phyloP scores from a whole-genome alignment of 768 basidiomycete species.

The Suillus spraguei region DNA sequence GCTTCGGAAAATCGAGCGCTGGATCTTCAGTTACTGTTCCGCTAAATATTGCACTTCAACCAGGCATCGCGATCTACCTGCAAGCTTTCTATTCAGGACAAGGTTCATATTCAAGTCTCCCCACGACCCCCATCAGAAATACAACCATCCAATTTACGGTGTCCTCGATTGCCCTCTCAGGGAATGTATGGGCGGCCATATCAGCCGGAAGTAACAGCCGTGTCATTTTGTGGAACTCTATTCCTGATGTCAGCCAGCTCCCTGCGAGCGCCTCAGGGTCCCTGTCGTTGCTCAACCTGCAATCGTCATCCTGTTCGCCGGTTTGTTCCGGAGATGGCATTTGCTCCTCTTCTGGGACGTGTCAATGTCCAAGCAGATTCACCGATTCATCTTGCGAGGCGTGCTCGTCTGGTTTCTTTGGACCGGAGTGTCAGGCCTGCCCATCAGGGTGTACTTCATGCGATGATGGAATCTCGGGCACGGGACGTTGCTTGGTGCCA shows the following conservation, averaged over 20 bases:
- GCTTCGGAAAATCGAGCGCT: conserved; percentile 62
- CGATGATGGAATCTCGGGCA: conserved; percentile 79
- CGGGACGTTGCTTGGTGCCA: conserved; percentile 67
- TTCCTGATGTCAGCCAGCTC: conserved; percentile 75
- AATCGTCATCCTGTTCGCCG: too few species aligned
- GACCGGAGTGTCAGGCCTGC: conserved; percentile 69
- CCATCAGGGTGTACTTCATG: conserved; percentile 69
- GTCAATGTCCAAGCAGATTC: too few species aligned
- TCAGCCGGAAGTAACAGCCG: conserved; percentile 56
- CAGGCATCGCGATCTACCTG: conserved; percentile 74
- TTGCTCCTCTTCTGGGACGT: too few species aligned
- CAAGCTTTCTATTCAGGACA: conserved; percentile 66
- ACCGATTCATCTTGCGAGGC: too few species aligned
- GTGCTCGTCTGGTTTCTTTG: conserved; percentile 73
- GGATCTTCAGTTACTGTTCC: conserved; percentile 54
- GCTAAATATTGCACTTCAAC: conserved; percentile 64
- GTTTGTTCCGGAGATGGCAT: too few species aligned
- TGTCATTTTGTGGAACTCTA: conserved; percentile 75
- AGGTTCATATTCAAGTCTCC: conserved; percentile 58
- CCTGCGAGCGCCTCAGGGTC: conserved; percentile 49
- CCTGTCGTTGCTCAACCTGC: too few species aligned
- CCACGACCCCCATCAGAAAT: conserved; percentile 49
- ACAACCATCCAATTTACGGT: conserved; percentile 52
- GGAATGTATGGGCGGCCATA: conserved; percentile 70
- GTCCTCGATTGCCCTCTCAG: conserved; percentile 67